These are phyloP conservation scores for Lodderomyces oxycetoniae DNA, from an alignment of 1,139 yeast genomes.

Conservation along the genomic window DNA sequence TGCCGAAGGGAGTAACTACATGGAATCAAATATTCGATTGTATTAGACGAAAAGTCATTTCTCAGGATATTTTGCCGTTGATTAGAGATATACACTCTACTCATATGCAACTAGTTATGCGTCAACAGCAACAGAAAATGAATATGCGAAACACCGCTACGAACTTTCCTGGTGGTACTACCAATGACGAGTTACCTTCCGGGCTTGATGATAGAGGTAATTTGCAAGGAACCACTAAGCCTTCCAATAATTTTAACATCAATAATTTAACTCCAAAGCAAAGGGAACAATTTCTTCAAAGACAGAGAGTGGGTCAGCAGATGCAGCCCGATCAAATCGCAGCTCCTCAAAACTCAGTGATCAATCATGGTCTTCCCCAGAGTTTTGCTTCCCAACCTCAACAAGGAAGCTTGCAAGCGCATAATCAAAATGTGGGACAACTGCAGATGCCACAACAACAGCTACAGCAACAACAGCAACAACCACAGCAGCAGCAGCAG, in stretches of 20 bases:
- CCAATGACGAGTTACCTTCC: constrained; percentile 7
- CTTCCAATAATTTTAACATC: constrained; percentile 11
- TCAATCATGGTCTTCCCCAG: constrained; percentile 11
- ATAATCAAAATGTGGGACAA: neutral
- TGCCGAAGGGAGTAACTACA: constrained; percentile 78
- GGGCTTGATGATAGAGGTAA: neutral
- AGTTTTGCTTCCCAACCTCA: constrained; percentile 16
- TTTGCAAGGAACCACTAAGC: neutral
- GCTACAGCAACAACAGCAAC: constrained; percentile 12
- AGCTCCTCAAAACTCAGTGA: constrained; percentile 8
- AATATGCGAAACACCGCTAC: constrained; percentile 16
- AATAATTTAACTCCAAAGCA: constrained; percentile 33
- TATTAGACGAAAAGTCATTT: constrained; percentile 54
- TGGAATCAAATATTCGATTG: constrained; percentile 81
- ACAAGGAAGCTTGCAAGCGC: too few species aligned
- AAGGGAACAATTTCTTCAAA: constrained; percentile 31
- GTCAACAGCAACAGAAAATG: constrained; percentile 30
- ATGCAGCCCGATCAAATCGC: constrained; percentile 9
- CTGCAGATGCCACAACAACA: constrained; percentile 16
- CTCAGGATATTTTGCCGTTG: constrained; percentile 49
- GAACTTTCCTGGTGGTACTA: constrained; percentile 9
- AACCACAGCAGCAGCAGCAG: constrained; percentile 11
- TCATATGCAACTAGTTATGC: constrained; percentile 39
- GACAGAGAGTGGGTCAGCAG: constrained; percentile 19
- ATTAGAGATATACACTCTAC: constrained; percentile 60